Base-by-base conservation (phyloP, 2,329 filamentous ascomycete genomes). In the Fusarium ramigenum region DNA sequence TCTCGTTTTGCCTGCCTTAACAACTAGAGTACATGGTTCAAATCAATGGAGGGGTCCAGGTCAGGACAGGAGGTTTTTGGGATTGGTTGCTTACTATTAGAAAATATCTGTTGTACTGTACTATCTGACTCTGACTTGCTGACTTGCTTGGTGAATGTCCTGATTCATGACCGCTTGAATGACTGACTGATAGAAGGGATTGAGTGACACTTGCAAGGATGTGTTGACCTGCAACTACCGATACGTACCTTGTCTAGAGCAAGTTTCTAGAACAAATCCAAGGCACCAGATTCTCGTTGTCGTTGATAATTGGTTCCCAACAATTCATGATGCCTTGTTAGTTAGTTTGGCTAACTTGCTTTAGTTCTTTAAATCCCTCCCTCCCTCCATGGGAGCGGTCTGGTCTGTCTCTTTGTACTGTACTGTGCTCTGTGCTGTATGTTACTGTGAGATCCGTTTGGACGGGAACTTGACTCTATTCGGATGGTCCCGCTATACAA, bases 11-110 rank as follows among this genome's bases (percentile, higher is more conserved):
- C 46, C 54, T 61, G 56, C 52, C 28, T 74, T 61, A 60, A 59
- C 66, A 73, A 64, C 46, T 74, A 73, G 66, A 73, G 59, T 71
- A 74, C 53, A 68, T 70, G 50, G 70, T 73, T 71, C 69, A 59
- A 74, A 74, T 74, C 70, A 70, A 66, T 37, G 60, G 47, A 50
- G 9, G 50, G 32, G 34, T 25, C 19, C 50, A 39, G 50, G 32
- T 36, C 46, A 49, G 69, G 47, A 2, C n/a, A 43, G 37, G 56
- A 66, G 50, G 65, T 30, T 57, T 50, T 52, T 43, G 34, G 40
- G 52, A n/a, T 60, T 60, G 47, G 23, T 52, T 43, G n/a, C n/a
- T 36, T 54, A 39, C 43, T 61, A 40, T 54, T 64, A 47, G 59
- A 66, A 66, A 56, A 58, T 60, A 28, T 70, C 40, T 54, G 30